Percentiles rank a stretch among this genome's conserved stretches.
Conservation (phyloP, 805 yeast species). For the Phaffomyces opuntiae region DNA sequence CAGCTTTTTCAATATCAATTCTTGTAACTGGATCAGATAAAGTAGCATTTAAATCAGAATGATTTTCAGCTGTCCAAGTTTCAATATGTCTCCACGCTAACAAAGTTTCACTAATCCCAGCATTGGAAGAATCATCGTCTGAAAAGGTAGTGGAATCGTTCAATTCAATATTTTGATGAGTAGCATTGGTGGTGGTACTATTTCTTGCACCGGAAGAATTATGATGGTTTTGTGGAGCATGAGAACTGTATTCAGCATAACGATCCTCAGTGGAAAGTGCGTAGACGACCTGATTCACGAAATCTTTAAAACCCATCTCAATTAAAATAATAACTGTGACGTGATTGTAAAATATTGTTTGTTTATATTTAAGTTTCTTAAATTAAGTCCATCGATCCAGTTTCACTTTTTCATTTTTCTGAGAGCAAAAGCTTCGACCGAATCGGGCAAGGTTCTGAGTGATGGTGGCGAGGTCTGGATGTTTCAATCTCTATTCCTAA, state of each 20-base stretch:
- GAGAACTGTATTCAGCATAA: constrained; percentile 58
- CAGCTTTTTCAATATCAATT: constrained; percentile 75
- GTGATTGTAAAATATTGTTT: not conserved
- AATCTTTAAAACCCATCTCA: constrained; percentile 33
- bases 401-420: not conserved
- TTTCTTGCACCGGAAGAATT: constrained; percentile 1
- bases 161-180: constrained; percentile 12
- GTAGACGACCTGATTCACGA: constrained; percentile 52
- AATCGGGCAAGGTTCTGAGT: not conserved
- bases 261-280: constrained; percentile 61
- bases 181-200: not conserved
- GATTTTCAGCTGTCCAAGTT: constrained; percentile 70
- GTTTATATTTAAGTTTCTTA: too few relatives aligned
- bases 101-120: constrained; percentile 68
- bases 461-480: not conserved
- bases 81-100: constrained; percentile 89
- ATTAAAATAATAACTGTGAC: not conserved
- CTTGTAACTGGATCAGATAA: constrained; percentile 73
- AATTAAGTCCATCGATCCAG: too few relatives aligned
- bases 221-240: constrained; percentile 27
- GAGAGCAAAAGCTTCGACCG: not conserved
- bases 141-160: constrained; percentile 28
- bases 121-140: constrained; percentile 29
- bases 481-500: not conserved
- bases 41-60: constrained; percentile 76